phyloP scores from a whole-genome alignment of 495 filamentous ascomycete genomes.

The Peziza echinospora region DNA sequence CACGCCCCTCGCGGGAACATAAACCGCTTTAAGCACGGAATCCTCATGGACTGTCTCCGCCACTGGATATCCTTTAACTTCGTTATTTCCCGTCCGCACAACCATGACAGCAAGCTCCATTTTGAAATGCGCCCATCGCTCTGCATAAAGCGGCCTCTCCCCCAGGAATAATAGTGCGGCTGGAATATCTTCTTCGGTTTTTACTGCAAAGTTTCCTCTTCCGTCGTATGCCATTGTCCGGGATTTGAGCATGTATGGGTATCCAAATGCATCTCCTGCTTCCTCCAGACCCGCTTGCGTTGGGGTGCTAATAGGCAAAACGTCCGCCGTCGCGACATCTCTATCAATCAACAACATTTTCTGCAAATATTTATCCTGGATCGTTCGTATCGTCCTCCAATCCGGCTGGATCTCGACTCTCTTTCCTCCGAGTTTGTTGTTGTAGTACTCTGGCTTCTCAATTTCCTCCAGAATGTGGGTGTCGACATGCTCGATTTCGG shows the following conservation, averaged over 20 bases:
- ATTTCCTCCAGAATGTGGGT: slow-evolving; percentile 79
- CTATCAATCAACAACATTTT: slow-evolving; percentile 54
- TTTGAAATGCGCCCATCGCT: slow-evolving; percentile 72
- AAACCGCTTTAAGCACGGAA: slow-evolving; percentile 85
- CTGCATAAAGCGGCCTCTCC: slow-evolving; percentile 58
- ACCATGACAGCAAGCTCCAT: slow-evolving; percentile 90
- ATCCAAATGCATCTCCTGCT: slow-evolving; percentile 45
- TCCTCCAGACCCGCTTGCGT: slow-evolving; percentile 37
- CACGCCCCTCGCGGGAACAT: slow-evolving; percentile 61
- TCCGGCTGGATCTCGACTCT: slow-evolving; percentile 52
- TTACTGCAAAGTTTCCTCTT: slow-evolving; percentile 67
- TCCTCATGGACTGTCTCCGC: slow-evolving; percentile 93
- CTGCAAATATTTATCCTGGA: slow-evolving; percentile 92
- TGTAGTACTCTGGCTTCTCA: slow-evolving; percentile 29
- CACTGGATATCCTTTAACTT: slow-evolving; percentile 57
- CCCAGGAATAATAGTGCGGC: slow-evolving; percentile 46
- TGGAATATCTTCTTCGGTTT: slow-evolving; percentile 41
- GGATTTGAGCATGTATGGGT: slow-evolving; percentile 87
- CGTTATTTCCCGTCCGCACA: slow-evolving; percentile 61
- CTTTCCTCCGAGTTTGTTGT: slow-evolving; percentile 20
- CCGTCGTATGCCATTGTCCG: slow-evolving; percentile 89
- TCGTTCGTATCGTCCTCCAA: slow-evolving; percentile 71
- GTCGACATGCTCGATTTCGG: slow-evolving; percentile 97
- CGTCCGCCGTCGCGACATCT: slow-evolving; percentile 49
- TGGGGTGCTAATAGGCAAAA: slow-evolving; percentile 34